These are phyloP conservation scores for Exophiala lecanii-corni DNA, from an alignment of 2,329 filamentous ascomycete species.

Conservation along the genomic window DNA sequence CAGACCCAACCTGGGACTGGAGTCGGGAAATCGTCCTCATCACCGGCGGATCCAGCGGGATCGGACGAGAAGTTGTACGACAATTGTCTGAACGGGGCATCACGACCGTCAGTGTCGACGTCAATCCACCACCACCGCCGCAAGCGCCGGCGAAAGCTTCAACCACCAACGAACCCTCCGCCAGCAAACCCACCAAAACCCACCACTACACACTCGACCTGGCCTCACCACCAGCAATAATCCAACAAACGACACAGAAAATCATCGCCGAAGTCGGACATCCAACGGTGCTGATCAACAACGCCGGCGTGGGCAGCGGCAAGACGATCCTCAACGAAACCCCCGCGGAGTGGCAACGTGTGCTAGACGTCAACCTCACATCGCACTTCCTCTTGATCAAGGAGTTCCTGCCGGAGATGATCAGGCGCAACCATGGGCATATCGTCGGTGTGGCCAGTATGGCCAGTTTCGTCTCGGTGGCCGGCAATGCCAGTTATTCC, in stretches of 20 bases:
- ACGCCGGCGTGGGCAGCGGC: constrained; percentile 58
- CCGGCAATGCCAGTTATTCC: constrained; percentile 63
- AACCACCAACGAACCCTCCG: too few relatives aligned
- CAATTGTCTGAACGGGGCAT: background rate
- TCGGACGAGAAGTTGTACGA: constrained; percentile 30
- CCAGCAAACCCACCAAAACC: too few relatives aligned
- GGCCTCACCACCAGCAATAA: constrained; percentile 52
- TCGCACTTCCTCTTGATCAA: constrained; percentile 61
- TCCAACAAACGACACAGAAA: too few relatives aligned
- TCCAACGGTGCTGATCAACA: constrained; percentile 68
- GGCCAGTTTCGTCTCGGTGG: constrained; percentile 56
- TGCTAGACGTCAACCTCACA: constrained; percentile 66
- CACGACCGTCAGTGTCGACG: constrained; percentile 8
- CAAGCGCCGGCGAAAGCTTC: too few relatives aligned
- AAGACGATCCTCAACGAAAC: constrained; percentile 57
- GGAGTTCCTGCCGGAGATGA: constrained; percentile 63
- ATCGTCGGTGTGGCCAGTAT: constrained; percentile 66
- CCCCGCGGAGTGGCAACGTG: constrained; percentile 57
- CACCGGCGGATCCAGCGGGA: constrained; percentile 7
- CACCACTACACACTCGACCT: constrained; percentile 67
- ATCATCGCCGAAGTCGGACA: constrained; percentile 48
- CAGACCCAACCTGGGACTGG: constrained; percentile 4
- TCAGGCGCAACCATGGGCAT: constrained; percentile 63
- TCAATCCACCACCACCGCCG: background rate
- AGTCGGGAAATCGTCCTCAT: constrained; percentile 5